Conservation (phyloP, 2,329 filamentous ascomycete genomes). For the Claviceps sp. region DNA sequence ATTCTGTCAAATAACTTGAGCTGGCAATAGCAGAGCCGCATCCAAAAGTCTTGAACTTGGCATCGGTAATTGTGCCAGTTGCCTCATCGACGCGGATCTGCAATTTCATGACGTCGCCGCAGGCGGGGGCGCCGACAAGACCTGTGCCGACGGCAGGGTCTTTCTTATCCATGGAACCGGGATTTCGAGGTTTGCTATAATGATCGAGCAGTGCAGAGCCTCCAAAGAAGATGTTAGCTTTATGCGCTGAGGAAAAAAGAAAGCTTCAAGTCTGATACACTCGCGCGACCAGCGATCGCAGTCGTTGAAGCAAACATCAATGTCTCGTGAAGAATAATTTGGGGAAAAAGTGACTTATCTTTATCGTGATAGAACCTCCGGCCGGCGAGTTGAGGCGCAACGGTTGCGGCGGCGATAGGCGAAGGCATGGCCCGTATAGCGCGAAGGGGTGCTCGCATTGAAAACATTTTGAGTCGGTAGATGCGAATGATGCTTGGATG, state of each 20-base stretch:
- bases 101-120: constrained; percentile 79
- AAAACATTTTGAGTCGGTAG: constrained; percentile 6
- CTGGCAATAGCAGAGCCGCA: constrained; percentile 92
- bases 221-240: constrained; percentile 4
- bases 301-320: neutral
- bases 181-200: constrained; percentile 41
- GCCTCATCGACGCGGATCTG: constrained; percentile 75
- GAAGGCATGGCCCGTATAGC: constrained; percentile 7
- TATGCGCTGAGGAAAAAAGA: neutral
- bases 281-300: neutral
- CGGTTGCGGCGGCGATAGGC: constrained; percentile 6
- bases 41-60: constrained; percentile 97
- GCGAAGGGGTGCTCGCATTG: constrained; percentile 8
- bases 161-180: constrained; percentile 52
- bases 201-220: constrained; percentile 25
- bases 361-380: constrained; percentile 36
- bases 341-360: constrained; percentile 12
- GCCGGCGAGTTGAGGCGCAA: constrained; percentile 19
- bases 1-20: constrained; percentile 75
- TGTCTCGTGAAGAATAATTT: too few relatives aligned
- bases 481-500: neutral
- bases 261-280: neutral
- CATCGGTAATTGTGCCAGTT: constrained; percentile 79
- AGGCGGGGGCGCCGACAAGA: constrained; percentile 78
- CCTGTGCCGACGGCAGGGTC: constrained; percentile 79